phyloP scores from a whole-genome alignment of 1,139 yeast species.

The Taiozyma sp. region DNA sequence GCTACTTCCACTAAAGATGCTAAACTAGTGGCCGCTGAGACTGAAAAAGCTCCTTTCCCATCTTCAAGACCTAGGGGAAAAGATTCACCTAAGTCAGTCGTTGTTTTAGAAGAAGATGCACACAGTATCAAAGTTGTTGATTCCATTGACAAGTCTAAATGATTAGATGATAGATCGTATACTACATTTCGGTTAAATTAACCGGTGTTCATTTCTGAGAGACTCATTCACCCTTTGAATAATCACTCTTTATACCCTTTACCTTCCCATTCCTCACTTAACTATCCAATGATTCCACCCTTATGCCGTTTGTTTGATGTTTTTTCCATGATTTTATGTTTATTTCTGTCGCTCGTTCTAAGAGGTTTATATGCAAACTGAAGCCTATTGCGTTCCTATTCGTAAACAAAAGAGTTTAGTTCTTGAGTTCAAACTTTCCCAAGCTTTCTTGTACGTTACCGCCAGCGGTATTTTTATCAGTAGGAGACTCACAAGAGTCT shows the following conservation, averaged over 20 bases:
- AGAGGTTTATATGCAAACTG: background rate
- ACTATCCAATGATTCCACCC: background rate
- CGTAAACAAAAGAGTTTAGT: too few species aligned
- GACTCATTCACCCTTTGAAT: background rate
- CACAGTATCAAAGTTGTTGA: constrained; percentile 9
- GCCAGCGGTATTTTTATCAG: background rate
- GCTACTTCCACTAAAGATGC: background rate
- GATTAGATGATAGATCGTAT: background rate
- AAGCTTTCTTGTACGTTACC: background rate
- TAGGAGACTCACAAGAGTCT: background rate
- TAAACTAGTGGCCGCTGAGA: background rate
- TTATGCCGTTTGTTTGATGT: background rate
- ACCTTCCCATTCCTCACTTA: background rate
- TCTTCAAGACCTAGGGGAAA: background rate
- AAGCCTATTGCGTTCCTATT: background rate
- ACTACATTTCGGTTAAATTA: background rate
- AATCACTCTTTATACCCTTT: background rate
- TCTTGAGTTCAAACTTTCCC: background rate
- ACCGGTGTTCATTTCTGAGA: background rate
- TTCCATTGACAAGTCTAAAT: constrained; percentile 6
- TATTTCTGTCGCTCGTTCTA: background rate
- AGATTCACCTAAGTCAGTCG: constrained; percentile 1
- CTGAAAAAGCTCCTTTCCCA: background rate
- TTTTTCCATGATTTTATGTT: background rate
- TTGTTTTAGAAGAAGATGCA: background rate